Percentiles rank a stretch among this genome's conserved stretches.
Evolutionary conservation across 306 rosid species (phyloP).

Genomic region (Oemleria cerasiformis): DNA sequence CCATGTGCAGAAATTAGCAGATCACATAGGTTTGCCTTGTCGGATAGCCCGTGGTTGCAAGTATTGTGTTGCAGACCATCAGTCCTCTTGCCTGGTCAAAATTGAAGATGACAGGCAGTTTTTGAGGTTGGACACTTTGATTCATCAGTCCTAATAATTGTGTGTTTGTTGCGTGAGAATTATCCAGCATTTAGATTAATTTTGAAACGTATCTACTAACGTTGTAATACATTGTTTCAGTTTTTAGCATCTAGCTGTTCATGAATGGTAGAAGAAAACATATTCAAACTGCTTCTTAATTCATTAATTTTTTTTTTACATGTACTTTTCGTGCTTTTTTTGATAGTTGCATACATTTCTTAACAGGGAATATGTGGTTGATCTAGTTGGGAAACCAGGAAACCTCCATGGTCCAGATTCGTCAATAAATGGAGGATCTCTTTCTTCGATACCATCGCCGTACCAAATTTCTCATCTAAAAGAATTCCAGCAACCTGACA

Average conservation of each 20-base stretch:
- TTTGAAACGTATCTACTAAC: not conserved
- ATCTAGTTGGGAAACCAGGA: slow-evolving; percentile 97
- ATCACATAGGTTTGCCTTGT: slow-evolving; percentile 92
- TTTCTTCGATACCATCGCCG: slow-evolving; percentile 76
- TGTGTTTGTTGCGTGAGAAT: slow-evolving; percentile 1
- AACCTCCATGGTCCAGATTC: slow-evolving; percentile 89
- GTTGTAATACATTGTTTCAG: not conserved
- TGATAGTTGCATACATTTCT: slow-evolving; percentile 10
- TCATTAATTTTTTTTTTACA: not conserved
- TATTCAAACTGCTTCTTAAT: not conserved
- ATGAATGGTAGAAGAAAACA: not conserved
- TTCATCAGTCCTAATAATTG: not conserved
- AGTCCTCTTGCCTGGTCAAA: slow-evolving; percentile 91
- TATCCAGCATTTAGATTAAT: slow-evolving; percentile 10
- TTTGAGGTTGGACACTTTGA: slow-evolving; percentile 48
- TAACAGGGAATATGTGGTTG: slow-evolving; percentile 93
- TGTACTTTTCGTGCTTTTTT: not conserved
- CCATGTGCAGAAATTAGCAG: slow-evolving; percentile 83
- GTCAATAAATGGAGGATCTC: slow-evolving; percentile 81
- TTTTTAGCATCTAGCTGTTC: not conserved
- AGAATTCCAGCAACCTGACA: slow-evolving; percentile 60
- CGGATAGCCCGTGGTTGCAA: slow-evolving; percentile 96
- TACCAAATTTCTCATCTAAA: slow-evolving; percentile 74
- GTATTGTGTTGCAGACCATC: slow-evolving; percentile 90
- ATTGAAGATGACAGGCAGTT: slow-evolving; percentile 63